Conservation (phyloP, 305 asterid species). For the Solanum hybrid region DNA sequence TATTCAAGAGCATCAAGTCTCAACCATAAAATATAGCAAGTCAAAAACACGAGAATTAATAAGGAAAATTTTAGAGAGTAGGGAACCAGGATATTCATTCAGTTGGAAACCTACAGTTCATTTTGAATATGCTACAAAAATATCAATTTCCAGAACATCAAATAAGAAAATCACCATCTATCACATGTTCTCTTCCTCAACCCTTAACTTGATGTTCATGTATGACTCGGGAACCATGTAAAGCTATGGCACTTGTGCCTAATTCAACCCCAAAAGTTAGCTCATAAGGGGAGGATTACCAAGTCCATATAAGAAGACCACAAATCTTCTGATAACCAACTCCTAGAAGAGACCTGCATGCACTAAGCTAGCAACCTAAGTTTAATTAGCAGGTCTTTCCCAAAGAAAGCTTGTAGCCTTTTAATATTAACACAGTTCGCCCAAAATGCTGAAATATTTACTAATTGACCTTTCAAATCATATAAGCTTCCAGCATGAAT, state of each 20-base stretch:
- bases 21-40: not conserved
- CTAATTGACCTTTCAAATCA: conserved; percentile 1
- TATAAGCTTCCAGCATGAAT: not conserved
- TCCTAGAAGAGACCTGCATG: not conserved
- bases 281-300: not conserved
- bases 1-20: not conserved
- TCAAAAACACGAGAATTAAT: not conserved
- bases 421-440: not conserved
- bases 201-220: not conserved
- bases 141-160: not conserved
- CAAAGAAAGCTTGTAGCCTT: not conserved
- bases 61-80: not conserved
- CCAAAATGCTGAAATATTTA: not conserved
- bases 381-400: not conserved
- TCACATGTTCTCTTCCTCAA: not conserved
- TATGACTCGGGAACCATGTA: not conserved
- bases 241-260: not conserved
- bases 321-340: not conserved
- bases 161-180: not conserved
- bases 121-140: not conserved
- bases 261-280: not conserved
- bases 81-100: not conserved
- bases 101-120: not conserved
- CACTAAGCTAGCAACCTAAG: not conserved
- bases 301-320: not conserved